Base-by-base conservation (phyloP, 2,329 filamentous ascomycete species). In the Endoconidiophora laricicola region DNA sequence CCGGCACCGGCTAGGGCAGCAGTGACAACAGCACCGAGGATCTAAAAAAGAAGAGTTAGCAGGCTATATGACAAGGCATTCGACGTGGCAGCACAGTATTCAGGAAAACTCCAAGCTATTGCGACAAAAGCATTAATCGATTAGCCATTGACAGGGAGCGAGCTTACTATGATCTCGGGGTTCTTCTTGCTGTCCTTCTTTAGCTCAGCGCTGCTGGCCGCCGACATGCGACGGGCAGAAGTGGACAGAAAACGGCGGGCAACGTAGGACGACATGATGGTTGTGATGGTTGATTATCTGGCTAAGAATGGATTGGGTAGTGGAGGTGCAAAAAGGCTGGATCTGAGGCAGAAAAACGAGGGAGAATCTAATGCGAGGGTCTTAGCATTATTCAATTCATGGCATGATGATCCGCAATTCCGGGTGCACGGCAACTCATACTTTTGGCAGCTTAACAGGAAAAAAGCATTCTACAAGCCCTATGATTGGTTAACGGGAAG, bases 11-110 rank as follows among this genome's bases (percentile, higher is more conserved):
- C 80, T 62, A 95, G 83, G 60, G 86, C 83, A 65, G 81, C 81
- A 60, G 83, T 80, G 86, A 96, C 94, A 65, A 96, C 81, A 62
- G 79, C 85, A 56, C 88, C 77, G 57, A 98, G 83, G 62, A 96
- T 79, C 91, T 96, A 61, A 56, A 58, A 5, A 12, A 33, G 16
- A 51, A 36, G 6, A 39, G 48, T 46, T 26, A 46, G 47, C 33
- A 22, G 6, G 12, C 43, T 16, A 9, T 22, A 33, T 6, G 16
- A 36, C 14, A 14, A 22, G 22, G 9, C 44, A 29, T 2, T 7
- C 6, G 9, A 18, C n/a, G 2, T 18, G 10, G 23, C 5, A 24
- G 47, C 39, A 4, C 6, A 2, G 22, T n/a, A 4, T 16, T 14
- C 33, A n/a, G 41, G 22, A 14, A 40, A 40, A 14, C 44, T 23